These are phyloP conservation scores for Pythium brachiatum DNA, from an alignment of 352 stramenopile genomes.

Conservation along the genomic window DNA sequence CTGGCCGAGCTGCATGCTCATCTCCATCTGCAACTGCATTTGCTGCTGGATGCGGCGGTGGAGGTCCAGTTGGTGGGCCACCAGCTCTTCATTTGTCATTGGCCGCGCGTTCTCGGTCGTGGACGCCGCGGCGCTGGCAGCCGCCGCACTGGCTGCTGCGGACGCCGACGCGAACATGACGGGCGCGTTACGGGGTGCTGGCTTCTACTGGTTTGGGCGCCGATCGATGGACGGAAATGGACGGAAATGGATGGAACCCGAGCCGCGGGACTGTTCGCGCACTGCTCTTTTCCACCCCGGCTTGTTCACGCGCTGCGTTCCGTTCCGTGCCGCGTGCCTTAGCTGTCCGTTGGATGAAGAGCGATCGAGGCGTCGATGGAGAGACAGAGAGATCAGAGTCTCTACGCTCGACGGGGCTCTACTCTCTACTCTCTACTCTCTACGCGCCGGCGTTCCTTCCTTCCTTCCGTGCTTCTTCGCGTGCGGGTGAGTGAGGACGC, in stretches of 20 bases:
- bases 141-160: slow-evolving; percentile 24
- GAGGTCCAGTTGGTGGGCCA: slow-evolving; percentile 77
- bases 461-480: not conserved
- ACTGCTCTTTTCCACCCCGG: slow-evolving; percentile 2
- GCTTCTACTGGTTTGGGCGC: slow-evolving; percentile 11
- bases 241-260: too few species aligned
- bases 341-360: too few species aligned
- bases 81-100: slow-evolving; percentile 78
- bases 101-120: slow-evolving; percentile 25
- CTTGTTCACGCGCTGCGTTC: not conserved
- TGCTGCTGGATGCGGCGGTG: slow-evolving; percentile 86
- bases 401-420: too few species aligned
- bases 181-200: slow-evolving; percentile 1
- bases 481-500: not conserved
- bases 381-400: too few species aligned
- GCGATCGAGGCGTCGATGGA: too few species aligned
- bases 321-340: too few species aligned
- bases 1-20: slow-evolving; percentile 68
- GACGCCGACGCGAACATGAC: slow-evolving; percentile 27
- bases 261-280: slow-evolving; percentile 10
- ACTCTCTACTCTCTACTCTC: too few species aligned
- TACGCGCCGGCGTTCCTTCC: too few species aligned
- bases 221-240: slow-evolving; percentile 22
- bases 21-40: slow-evolving; percentile 86
- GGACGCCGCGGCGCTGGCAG: slow-evolving; percentile 7